phyloP scores from a whole-genome alignment of 2,329 filamentous ascomycete species.

The Diaporthe ilicicola region DNA sequence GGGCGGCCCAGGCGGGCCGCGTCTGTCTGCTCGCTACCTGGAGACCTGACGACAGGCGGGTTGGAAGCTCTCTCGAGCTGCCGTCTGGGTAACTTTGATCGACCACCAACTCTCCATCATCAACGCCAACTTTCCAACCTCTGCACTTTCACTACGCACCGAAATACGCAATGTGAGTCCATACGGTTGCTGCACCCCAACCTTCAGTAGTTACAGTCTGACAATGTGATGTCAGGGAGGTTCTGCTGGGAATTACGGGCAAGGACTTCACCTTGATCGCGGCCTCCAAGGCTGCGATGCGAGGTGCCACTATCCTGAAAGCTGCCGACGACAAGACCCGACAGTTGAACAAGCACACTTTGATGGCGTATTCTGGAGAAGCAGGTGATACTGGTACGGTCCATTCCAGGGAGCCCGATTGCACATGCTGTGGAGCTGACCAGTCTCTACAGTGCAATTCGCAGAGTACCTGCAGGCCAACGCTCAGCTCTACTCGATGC shows the following conservation, averaged over 20 bases:
- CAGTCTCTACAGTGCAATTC: conserved; percentile 79
- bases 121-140: conserved; percentile 2
- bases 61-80: conserved; percentile 33
- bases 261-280: conserved; percentile 99
- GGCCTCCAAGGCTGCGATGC: conserved; percentile 97
- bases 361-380: conserved; percentile 96
- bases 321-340: conserved; percentile 96
- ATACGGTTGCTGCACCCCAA: background rate
- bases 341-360: conserved; percentile 87
- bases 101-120: conserved; percentile 11
- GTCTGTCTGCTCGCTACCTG: conserved; percentile 31
- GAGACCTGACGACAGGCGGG: conserved; percentile 16
- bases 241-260: conserved; percentile 96
- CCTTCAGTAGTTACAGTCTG: background rate
- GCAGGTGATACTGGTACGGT: conserved; percentile 87
- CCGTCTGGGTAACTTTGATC: background rate
- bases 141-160: background rate
- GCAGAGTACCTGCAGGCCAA: conserved; percentile 99
- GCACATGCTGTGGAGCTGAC: conserved; percentile 33
- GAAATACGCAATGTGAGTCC: conserved; percentile 35
- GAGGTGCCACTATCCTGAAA: conserved; percentile 96
- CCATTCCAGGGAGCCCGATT: background rate
- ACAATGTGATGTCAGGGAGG: conserved; percentile 73
- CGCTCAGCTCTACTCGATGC: conserved; percentile 97
- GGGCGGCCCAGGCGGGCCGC: conserved; percentile 15